Percentiles rank a stretch among this genome's conserved stretches.
Conservation (phyloP, 169 alveolate genomes). For the Plasmodium coatneyi region DNA sequence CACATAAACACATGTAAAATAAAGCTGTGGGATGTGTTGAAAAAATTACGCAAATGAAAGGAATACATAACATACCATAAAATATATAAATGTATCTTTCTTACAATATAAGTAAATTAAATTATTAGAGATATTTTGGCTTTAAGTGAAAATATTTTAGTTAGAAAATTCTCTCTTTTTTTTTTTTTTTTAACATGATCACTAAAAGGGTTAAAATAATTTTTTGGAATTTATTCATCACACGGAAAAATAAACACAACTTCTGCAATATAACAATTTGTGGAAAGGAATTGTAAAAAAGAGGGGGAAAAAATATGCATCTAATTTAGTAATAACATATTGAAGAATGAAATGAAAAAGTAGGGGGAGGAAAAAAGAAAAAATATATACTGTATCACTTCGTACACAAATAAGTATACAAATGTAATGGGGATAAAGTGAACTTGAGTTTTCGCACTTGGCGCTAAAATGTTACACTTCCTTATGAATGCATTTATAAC, state of each 20-base stretch:
- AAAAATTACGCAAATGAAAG: background rate
- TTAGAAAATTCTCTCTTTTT: background rate
- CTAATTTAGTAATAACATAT: too few species aligned
- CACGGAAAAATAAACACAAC: too few species aligned
- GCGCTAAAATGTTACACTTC: background rate
- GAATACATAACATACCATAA: background rate
- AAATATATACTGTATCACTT: too few species aligned
- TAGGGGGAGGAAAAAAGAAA: too few species aligned
- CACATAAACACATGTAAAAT: background rate
- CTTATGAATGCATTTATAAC: background rate
- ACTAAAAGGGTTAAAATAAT: too few species aligned
- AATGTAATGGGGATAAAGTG: too few species aligned
- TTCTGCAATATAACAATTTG: too few species aligned
- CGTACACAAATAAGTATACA: background rate
- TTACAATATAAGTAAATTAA: background rate
- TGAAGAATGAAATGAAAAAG: too few species aligned
- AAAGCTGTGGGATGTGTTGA: background rate
- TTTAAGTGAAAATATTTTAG: background rate
- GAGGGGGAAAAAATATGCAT: too few species aligned
- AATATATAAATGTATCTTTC: background rate
- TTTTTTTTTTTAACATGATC: background rate
- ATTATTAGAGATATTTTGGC: background rate
- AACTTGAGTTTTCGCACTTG: background rate
- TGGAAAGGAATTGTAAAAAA: too few species aligned
- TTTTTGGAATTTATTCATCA: too few species aligned